Percentiles rank a stretch among this genome's conserved stretches.
Conservation (phyloP, 495 filamentous ascomycete species). For the Penicillium flavigenum region DNA sequence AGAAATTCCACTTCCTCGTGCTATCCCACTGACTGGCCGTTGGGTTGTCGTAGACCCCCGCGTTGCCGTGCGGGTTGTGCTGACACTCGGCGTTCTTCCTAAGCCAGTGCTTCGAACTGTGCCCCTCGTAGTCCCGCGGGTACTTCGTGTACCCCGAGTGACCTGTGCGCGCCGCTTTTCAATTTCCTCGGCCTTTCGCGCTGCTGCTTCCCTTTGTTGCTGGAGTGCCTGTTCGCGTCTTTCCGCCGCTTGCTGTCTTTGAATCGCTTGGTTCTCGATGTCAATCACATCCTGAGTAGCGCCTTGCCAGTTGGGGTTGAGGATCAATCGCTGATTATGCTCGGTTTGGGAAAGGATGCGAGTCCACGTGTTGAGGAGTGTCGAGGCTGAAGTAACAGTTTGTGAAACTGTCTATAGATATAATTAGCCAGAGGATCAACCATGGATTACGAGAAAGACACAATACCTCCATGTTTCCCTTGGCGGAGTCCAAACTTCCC, state of each 20-base stretch:
- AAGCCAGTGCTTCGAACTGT: constrained; percentile 48
- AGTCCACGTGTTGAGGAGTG: constrained; percentile 93
- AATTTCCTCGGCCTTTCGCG: constrained; percentile 69
- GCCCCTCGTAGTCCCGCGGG: constrained; percentile 47
- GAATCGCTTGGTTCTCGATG: constrained; percentile 70
- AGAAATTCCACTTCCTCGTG: constrained; percentile 45
- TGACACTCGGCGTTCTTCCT: constrained; percentile 43
- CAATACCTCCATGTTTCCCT: constrained; percentile 85
- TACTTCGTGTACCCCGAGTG: constrained; percentile 43
- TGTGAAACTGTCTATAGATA: constrained; percentile 69
- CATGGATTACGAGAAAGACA: not conserved
- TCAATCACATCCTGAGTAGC: constrained; percentile 80
- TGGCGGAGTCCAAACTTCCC: constrained; percentile 75
- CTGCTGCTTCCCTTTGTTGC: constrained; percentile 68
- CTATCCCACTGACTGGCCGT: constrained; percentile 50
- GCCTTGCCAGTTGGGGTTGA: constrained; percentile 87
- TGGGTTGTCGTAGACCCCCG: constrained; percentile 42
- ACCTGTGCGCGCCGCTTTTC: constrained; percentile 55
- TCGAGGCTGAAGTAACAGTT: constrained; percentile 85
- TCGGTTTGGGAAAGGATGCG: constrained; percentile 94
- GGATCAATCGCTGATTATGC: constrained; percentile 89
- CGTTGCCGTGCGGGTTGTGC: constrained; percentile 33
- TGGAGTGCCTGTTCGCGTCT: constrained; percentile 72
- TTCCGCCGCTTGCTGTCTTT: constrained; percentile 71
- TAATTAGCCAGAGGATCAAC: constrained; percentile 10